Evolutionary conservation across 2,329 filamentous ascomycete genomes (phyloP), one percentile per base, ranked within the genome.

Genomic region (Phyllosticta paracitricarpa): DNA sequence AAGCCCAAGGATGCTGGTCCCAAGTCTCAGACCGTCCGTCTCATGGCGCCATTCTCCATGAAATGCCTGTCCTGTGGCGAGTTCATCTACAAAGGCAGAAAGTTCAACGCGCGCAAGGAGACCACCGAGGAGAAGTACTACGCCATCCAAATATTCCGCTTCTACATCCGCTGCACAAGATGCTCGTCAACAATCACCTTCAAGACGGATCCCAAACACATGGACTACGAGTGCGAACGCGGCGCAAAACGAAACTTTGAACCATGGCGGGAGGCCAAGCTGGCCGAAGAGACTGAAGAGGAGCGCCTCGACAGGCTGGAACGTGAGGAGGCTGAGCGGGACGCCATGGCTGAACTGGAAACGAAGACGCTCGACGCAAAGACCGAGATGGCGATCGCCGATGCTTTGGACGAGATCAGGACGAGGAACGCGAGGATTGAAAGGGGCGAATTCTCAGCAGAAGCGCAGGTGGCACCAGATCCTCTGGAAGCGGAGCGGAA

Each of bases 61-160:
- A 87, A 86, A 70, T 92, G 89, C 72, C 85, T 75, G 12, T 75
- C 77, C 30, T 86, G 83, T 69, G 84, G 84, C 69, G 89, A 95
- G 75, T 96, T 88, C 78, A 94, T 96, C 70, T 93, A 95, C 80
- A 90, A 91, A 68, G 92, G 92, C 0, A 85, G 92, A 63, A 97
- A 97, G 70, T 97, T 97, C 82, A 97, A 97, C 76, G 88, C 91
- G 2, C 83, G 90, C 40, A 99, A 99, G 71, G 91, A 97, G 71
- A 96, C 89, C 0, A 91, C 90, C 0, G 89, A 94, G 22, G 89
- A 97, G 69, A 89, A 88, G 67, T 99, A 99, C 77, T 84, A 96
- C 55, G 84, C 84, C 57, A 95, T 97, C 64, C 84, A 90, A 63
- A 91, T 96, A 65, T 94, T 87, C 76, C 84, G 88, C 30, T 97